Evolutionary conservation across 2,329 filamentous ascomycete species (phyloP), one percentile per base, ranked within the genome.

Genomic region (Aureobasidium sp.): DNA sequence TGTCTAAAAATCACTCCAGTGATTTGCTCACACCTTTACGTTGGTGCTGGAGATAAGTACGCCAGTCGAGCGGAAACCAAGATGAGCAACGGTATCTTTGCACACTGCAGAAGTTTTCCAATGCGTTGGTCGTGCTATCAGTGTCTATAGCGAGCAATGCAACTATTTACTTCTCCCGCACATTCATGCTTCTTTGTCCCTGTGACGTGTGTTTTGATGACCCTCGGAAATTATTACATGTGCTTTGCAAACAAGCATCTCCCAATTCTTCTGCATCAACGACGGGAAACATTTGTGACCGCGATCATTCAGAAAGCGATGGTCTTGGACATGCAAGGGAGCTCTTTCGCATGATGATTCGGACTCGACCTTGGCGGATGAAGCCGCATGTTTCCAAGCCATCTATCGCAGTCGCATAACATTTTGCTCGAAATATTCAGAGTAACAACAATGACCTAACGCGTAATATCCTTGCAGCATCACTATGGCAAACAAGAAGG

Each of bases 401-500:
- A 50, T 3, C 25, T 13, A 33, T 31, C 53, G 47, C 50, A 53
- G 18, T 43, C 47, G 45, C 27, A 42, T 38, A 31, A 43, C 20
- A 31, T 29, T 48, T 62, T 53, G 18, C 25, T 40, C 36, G 27
- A 62, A 48, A 11, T 38, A 62, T 51, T 36, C 23, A 9, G 31
- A 31, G 2, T 23, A 27, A 55, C 50, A 54, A 64, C 38, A 11
- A 64, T 64, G 60, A 27, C 38, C 25, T 62, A 48, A 45, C 25
- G 25, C 47, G 9, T 47, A n/a, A 43, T 53, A n/a, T n/a, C 10
- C 55, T 48, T 18, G 42, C 27, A 38, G 50, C 16, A 64, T 58
- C 23, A 18, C 20, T 25, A 77, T 77, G 75, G 73, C 71, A 40
- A 77, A 75, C 69, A 77, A 76, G 67, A 76, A 76, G 66, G 66